A percentile compares a stretch with the other conserved stretches of the same genome.
These are phyloP conservation scores for Jamesozyma piceae DNA, from an alignment of 805 yeast species.

Conservation along the genomic window DNA sequence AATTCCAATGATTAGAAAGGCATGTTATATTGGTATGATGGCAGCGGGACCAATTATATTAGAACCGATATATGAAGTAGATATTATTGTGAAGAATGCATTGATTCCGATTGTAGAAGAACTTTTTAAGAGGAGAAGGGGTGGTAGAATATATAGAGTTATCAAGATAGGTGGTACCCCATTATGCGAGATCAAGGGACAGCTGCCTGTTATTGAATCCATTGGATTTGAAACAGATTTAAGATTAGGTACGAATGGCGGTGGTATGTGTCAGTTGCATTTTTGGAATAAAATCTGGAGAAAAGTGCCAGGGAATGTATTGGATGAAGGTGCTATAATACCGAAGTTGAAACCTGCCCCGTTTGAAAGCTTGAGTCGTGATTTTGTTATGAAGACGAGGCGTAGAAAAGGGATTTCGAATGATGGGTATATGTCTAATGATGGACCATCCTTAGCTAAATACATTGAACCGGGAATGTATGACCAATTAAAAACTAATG, in stretches of 20 bases:
- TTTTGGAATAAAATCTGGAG: constrained; percentile 58
- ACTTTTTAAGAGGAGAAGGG: constrained; percentile 58
- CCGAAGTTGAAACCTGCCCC: constrained; percentile 74
- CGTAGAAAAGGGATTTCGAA: constrained; percentile 76
- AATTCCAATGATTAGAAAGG: constrained; percentile 73
- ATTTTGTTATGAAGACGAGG: constrained; percentile 81
- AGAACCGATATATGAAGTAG: constrained; percentile 70
- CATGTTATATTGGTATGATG: constrained; percentile 72
- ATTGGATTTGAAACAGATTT: constrained; percentile 84
- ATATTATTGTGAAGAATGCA: constrained; percentile 44
- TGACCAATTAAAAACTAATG: constrained; percentile 43
- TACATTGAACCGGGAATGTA: constrained; percentile 58
- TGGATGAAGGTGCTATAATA: constrained; percentile 54
- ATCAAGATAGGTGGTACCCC: constrained; percentile 65
- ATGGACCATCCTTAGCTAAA: constrained; percentile 39
- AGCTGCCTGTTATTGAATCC: constrained; percentile 82
- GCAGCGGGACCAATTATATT: constrained; percentile 68
- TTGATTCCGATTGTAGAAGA: constrained; percentile 42
- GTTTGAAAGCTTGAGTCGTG: constrained; percentile 63
- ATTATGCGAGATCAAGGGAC: constrained; percentile 50
- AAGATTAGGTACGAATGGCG: constrained; percentile 67
- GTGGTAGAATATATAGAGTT: constrained; percentile 39
- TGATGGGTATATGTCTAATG: constrained; percentile 34
- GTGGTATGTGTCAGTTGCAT: constrained; percentile 56
- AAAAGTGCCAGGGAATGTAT: constrained; percentile 82